Conservation (phyloP, 495 filamentous ascomycete species). For the Penicillium steckii region DNA sequence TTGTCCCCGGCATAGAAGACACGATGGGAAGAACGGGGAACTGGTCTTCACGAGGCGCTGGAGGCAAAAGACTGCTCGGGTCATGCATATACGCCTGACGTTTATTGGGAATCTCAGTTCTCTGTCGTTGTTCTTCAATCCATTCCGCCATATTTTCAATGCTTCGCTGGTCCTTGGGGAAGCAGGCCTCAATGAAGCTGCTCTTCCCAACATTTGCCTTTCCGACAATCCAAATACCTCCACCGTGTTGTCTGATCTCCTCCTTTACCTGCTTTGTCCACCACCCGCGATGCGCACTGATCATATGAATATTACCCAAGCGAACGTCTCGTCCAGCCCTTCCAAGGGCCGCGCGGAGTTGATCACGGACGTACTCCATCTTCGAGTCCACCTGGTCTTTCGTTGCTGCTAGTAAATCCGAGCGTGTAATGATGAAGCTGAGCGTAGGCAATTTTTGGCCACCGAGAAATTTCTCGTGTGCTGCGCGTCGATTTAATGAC, state of each 20-base stretch:
- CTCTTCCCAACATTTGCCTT: constrained; percentile 98
- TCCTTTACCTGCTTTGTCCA: constrained; percentile 87
- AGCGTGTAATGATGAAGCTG: constrained; percentile 85
- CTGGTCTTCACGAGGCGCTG: constrained; percentile 64
- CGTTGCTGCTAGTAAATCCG: constrained; percentile 77
- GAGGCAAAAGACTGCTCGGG: constrained; percentile 61
- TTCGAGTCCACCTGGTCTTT: constrained; percentile 78
- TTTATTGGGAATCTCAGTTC: constrained; percentile 16
- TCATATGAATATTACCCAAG: constrained; percentile 78
- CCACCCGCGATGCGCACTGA: constrained; percentile 81
- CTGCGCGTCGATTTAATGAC: constrained; percentile 72
- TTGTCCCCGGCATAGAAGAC: constrained; percentile 87
- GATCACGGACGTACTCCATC: constrained; percentile 75
- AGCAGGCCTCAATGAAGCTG: constrained; percentile 78
- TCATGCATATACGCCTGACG: constrained; percentile 17
- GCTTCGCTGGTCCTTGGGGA: constrained; percentile 72
- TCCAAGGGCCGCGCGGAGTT: constrained; percentile 71
- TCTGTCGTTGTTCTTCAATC: constrained; percentile 27
- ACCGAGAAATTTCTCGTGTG: constrained; percentile 56
- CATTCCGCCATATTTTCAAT: constrained; percentile 38
- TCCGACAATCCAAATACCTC: constrained; percentile 96
- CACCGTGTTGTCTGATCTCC: constrained; percentile 73
- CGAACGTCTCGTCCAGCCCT: constrained; percentile 58
- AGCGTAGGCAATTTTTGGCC: constrained; percentile 62
- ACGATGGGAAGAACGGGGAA: constrained; percentile 81